phyloP scores from a whole-genome alignment of 139 green algal species.

The Ettlia oleoabundans region DNA sequence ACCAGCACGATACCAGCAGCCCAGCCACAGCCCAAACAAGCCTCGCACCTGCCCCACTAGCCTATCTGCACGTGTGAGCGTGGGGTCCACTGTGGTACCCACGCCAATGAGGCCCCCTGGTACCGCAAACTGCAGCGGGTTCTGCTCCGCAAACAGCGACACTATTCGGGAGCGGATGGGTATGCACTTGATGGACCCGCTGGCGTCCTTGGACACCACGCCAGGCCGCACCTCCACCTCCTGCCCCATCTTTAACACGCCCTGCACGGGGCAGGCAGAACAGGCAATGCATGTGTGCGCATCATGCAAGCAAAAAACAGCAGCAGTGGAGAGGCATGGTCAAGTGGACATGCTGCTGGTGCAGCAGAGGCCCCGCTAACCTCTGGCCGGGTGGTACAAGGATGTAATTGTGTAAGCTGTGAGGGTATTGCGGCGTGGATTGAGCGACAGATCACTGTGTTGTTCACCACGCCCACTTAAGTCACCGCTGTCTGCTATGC shows the following conservation, averaged over 20 bases:
- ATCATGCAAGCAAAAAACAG: neutral
- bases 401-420: neutral
- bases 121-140: constrained; percentile 96
- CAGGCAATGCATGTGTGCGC: too few species aligned
- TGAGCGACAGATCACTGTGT: constrained; percentile 43
- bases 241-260: constrained; percentile 91
- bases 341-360: too few species aligned
- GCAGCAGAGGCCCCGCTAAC: too few species aligned
- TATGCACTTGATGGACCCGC: constrained; percentile 89
- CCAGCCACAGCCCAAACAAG: too few species aligned
- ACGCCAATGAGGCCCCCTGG: constrained; percentile 98
- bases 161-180: constrained; percentile 98
- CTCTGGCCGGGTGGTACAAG: neutral
- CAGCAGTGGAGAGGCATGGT: neutral
- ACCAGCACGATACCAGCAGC: neutral
- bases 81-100: constrained; percentile 98
- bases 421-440: constrained; percentile 45
- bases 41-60: constrained; percentile 95
- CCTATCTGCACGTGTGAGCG: constrained; percentile 95
- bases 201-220: constrained; percentile 96
- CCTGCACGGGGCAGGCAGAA: constrained; percentile 60
- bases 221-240: constrained; percentile 97
- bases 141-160: constrained; percentile 96
- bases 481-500: constrained; percentile 33
- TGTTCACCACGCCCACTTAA: constrained; percentile 42